Base-by-base conservation (phyloP, 2,329 filamentous ascomycete genomes). In the Pestalotiopsis sp. region DNA sequence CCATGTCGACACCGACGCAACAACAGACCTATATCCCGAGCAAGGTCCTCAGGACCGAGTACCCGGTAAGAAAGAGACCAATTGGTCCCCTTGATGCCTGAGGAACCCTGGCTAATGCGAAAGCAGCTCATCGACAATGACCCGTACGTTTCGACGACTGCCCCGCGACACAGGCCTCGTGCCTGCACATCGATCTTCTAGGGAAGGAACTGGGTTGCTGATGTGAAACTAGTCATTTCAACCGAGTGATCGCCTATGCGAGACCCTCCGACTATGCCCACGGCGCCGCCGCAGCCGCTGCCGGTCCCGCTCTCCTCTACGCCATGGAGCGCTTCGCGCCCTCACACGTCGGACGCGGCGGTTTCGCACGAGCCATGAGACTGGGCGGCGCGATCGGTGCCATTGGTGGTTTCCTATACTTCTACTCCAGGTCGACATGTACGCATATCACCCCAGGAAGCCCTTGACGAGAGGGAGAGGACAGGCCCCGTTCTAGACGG, bases 91-190 rank as follows among this genome's bases (percentile, higher is more conserved):
- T 20, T 30, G 4, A 35, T 10, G 24, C 20, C 13, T 9, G 44
- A 35, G 14, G 40, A 44, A 9, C 67, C 68, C 77, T 81, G 75
- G 78, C 71, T 75, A 67, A 60, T 69, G 68, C 71, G 67, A 57
- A 77, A 77, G 73, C 83, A 99, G 96, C 92, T 98, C 84, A 98
- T 99, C 82, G 96, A 99, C 86, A 97, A 93, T 85, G 96, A 99
- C 83, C 96, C 96, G 94, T 98, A 94, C 79, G 91, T 81, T 68
- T 57, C 30, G 30, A 63, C 64, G 58, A 38, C 20, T 60, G 68
- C 66, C 65, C 61, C 68, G 68, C 66, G 10, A 24, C 10, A 22
- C 44, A 35, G n/a, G 17, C 38, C 58, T 20, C 58, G n/a, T 61
- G 11, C 24, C 22, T 35, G 17, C 17, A 5, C 3, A 17, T 14